These are phyloP conservation scores for Kokia cookei DNA, from an alignment of 441 rosid genomes.

Conservation along the genomic window DNA sequence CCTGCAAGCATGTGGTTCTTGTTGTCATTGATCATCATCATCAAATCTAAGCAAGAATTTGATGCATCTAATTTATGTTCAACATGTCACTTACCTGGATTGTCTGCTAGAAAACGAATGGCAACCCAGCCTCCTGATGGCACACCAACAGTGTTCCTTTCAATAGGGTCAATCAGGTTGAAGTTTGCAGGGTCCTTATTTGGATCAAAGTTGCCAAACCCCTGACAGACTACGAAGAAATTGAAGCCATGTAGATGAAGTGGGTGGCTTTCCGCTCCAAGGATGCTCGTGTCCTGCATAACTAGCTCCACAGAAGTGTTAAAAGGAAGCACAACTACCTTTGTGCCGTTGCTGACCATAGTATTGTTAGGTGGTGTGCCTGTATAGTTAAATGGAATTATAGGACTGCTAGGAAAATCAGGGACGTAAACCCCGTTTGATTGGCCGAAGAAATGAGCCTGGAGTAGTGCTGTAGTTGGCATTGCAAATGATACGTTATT, in stretches of 20 bases:
- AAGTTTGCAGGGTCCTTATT: slow-evolving; percentile 55
- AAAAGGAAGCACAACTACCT: slow-evolving; percentile 46
- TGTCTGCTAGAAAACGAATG: slow-evolving; percentile 61
- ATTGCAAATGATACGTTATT: slow-evolving; percentile 54
- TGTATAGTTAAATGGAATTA: slow-evolving; percentile 37
- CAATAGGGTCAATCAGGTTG: slow-evolving; percentile 69
- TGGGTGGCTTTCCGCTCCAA: slow-evolving; percentile 55
- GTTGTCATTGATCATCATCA: neutral
- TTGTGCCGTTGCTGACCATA: slow-evolving; percentile 44
- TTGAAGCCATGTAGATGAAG: slow-evolving; percentile 66
- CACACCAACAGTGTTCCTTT: slow-evolving; percentile 66
- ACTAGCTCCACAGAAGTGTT: slow-evolving; percentile 58
- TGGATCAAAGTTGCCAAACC: slow-evolving; percentile 60
- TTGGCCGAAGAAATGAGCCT: slow-evolving; percentile 42
- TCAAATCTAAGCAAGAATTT: neutral
- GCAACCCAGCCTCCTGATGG: slow-evolving; percentile 76
- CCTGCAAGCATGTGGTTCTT: slow-evolving; percentile 18
- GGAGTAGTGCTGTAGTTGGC: slow-evolving; percentile 70
- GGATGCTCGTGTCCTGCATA: slow-evolving; percentile 53
- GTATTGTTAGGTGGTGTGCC: slow-evolving; percentile 52
- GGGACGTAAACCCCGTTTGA: slow-evolving; percentile 41
- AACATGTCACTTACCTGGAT: slow-evolving; percentile 43
- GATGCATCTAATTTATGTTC: neutral
- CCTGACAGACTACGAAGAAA: slow-evolving; percentile 67
- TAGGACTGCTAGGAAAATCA: slow-evolving; percentile 34